These are phyloP conservation scores for Fusarium gaditjirri DNA, from an alignment of 2,329 filamentous ascomycete species.

Conservation along the genomic window DNA sequence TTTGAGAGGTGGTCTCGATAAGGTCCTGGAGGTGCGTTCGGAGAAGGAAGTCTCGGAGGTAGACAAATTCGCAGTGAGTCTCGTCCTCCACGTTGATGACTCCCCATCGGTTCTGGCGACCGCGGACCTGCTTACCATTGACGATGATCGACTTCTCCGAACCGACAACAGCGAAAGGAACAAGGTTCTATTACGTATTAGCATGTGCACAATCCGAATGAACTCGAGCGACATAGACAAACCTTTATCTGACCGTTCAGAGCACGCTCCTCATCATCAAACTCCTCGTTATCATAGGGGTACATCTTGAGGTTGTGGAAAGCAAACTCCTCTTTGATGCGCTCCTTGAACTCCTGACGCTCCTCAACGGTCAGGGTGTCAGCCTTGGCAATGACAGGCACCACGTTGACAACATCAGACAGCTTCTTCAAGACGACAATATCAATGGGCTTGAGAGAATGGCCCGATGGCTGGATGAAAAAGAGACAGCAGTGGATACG, in stretches of 20 bases:
- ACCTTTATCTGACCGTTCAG: constrained; percentile 98
- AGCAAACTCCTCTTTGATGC: constrained; percentile 98
- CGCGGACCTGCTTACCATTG: constrained; percentile 95
- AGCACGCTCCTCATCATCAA: constrained; percentile 94
- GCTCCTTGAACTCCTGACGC: constrained; percentile 95
- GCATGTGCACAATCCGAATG: constrained; percentile 11
- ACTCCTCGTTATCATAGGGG: constrained; percentile 99
- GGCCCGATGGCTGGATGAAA: constrained; percentile 98
- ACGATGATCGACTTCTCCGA: constrained; percentile 98
- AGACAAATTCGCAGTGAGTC: constrained; percentile 99
- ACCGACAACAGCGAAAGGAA: constrained; percentile 97
- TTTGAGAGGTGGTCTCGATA: constrained; percentile 99
- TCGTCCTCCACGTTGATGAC: constrained; percentile 99
- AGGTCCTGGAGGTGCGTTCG: constrained; percentile 98
- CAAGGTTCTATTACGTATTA: constrained; percentile 75
- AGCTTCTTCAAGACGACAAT: constrained; percentile 99
- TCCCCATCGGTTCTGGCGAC: constrained; percentile 98
- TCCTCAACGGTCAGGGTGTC: constrained; percentile 97
- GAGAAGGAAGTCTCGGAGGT: constrained; percentile 97
- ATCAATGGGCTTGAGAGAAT: constrained; percentile 98
- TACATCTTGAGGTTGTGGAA: constrained; percentile 99
- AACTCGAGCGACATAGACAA: constrained; percentile 40
- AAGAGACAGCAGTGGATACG: constrained; percentile 99
- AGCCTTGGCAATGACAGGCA: constrained; percentile 98
- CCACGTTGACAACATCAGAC: constrained; percentile 98